Evolutionary conservation across 2,329 filamentous ascomycete species (phyloP), one percentile per base, ranked within the genome.

Genomic region (Talaromyces sp.): DNA sequence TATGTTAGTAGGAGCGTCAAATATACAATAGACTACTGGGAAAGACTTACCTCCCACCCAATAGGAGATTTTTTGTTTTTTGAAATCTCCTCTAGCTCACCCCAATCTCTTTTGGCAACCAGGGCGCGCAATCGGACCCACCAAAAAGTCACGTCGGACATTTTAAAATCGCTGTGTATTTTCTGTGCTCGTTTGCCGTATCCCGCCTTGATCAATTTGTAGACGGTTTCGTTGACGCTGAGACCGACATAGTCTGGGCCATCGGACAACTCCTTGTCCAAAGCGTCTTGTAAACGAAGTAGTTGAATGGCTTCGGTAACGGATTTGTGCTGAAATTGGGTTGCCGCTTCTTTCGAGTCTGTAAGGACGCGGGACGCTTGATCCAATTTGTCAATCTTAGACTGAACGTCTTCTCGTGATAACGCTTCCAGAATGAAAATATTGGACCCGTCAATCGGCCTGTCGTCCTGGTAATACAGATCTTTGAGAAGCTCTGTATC

Each of bases 381-480:
- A n/a, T 90, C 88, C 43, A 99, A 81, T 77, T 97, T 97, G 73
- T 97, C 94, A 1, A 85, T 83, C 5, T 90, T 84, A 0, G 86
- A 87, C 35, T 87, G 82, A 27, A 86, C 80, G 63, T 89, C 86
- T 0, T 86, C 82, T 69, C 94, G 90, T 4, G 82, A 78, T 8
- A 99, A 80, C 0, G 92, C 90, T 75, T 99, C 93, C 21, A 86
- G 85, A 14, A 99, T 80, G 61, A 97, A 89, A 1, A 99, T 86
- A 61, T 91, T 89, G 0, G 93, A 90, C 3, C 94, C 92, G 65
- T 97, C 94, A 5, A 92, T 80, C 3, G 92, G 86, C 5, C 93
- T 86, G 72, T 99, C 94, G 68, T 97, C 94, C 76, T 97, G 94
- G 72, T 99, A 99, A 77, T 94, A 99, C 3, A 99, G 80, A 70